Conservation (phyloP, 2,329 filamentous ascomycete species). For the Fusarium ramigenum region DNA sequence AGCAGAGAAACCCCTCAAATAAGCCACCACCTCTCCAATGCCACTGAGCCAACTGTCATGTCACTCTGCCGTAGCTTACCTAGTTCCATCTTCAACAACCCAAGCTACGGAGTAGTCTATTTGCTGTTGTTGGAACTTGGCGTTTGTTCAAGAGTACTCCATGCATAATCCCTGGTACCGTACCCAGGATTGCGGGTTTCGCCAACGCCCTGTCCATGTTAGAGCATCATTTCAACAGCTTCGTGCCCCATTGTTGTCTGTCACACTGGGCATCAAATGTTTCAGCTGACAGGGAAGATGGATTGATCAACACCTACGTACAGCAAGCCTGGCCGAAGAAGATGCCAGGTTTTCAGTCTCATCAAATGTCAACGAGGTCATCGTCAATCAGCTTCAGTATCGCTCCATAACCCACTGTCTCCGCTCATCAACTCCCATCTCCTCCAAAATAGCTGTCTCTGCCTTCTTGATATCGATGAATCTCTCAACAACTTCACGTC, state of each 20-base stretch:
- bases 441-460: conserved; percentile 56
- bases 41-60: conserved; percentile 7
- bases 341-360: background rate
- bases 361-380: background rate
- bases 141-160: background rate
- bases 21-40: background rate
- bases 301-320: background rate
- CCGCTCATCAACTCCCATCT: conserved; percentile 59
- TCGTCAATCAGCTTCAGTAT: conserved; percentile 53
- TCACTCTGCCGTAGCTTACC: conserved; percentile 14
- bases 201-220: conserved; percentile 15
- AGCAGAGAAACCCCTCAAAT: background rate
- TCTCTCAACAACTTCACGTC: conserved; percentile 60
- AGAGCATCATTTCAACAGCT: background rate
- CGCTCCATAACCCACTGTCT: conserved; percentile 71
- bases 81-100: conserved; percentile 5
- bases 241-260: background rate
- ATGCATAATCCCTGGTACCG: conserved; percentile 9
- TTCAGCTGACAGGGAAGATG: conserved; percentile 9
- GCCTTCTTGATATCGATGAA: conserved; percentile 68
- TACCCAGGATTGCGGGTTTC: conserved; percentile 3
- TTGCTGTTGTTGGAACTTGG: background rate
- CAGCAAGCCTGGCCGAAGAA: background rate
- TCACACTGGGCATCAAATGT: background rate
- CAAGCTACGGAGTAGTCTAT: background rate